Evolutionary conservation across 331 rosid genomes (phyloP), one percentile per base, ranked within the genome.

Genomic region (Pyracantha coccinea): DNA sequence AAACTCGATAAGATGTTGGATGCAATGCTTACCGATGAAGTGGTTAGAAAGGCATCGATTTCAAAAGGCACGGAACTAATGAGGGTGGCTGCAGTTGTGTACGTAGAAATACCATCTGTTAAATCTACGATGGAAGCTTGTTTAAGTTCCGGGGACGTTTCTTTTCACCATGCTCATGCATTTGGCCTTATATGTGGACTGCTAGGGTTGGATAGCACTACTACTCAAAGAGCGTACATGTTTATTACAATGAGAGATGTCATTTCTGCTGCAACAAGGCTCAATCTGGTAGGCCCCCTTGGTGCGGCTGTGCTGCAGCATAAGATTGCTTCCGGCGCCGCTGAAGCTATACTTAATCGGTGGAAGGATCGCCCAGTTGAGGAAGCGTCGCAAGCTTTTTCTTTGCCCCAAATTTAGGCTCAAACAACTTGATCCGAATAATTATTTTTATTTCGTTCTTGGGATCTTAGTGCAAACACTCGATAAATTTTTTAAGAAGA

Each of bases 211-310:
- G 93, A 87, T 65, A 24, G 68, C 5, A 41, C 59, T 14, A 75
- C 82, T 77, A 73, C 92, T 60, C 97, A 90, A 69, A 88, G 96
- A 78, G 97, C 96, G 78, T 89, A 85, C 79, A 55, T 92, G 90
- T 92, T 84, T 83, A 79, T 90, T 61, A 84, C 96, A 12, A 77
- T 84, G 93, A 84, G 96, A 76, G 97, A 92, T 70, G 80, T 87
- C 68, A 70, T 92, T 67, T 92, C 97, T 67, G 96, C 96, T 28
- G 97, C 97, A 53, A 88, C 97, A 17, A 87, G 97, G 82, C 68
- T 92, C 76, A 88, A 90, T 76, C 61, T 92, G 83, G 89, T 90
- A n/a, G 93, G 96, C 25, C 97, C 97, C 5, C 77, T 90, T 61
- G 97, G 91, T 45, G 97, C 96, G 8, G 90, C 93, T 44, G 83